These are phyloP conservation scores for Cupressus sempervirens DNA, from an alignment of 75 land plant genomes.

Conservation along the genomic window DNA sequence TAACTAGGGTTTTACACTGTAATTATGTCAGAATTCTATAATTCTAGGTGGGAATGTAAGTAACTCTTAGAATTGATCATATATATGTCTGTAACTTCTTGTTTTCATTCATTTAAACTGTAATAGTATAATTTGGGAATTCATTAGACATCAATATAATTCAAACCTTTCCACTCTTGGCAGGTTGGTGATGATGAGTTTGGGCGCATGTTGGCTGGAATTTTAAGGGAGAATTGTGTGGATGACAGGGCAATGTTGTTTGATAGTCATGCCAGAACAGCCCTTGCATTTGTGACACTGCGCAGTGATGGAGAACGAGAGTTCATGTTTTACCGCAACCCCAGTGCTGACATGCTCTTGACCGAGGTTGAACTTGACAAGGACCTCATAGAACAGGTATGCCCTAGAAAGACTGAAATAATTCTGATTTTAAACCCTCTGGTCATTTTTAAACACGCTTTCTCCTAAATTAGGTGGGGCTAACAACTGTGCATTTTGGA, in stretches of 20 bases:
- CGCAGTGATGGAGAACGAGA: constrained; percentile 45
- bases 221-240: constrained; percentile 35
- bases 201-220: constrained; percentile 51
- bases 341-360: constrained; percentile 51
- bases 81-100: background rate
- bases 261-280: constrained; percentile 45
- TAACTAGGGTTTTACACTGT: background rate
- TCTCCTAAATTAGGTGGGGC: constrained; percentile 14
- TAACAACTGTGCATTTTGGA: too few species aligned
- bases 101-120: background rate
- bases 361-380: constrained; percentile 27
- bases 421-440: background rate
- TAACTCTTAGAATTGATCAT: background rate
- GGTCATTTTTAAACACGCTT: too few species aligned
- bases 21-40: background rate
- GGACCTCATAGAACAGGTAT: constrained; percentile 28
- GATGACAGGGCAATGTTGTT: constrained; percentile 34
- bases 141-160: background rate
- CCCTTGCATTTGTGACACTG: constrained; percentile 54
- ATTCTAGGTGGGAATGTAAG: background rate
- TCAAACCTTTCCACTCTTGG: background rate
- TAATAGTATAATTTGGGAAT: background rate
- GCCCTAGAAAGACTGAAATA: background rate
- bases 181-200: constrained; percentile 67
- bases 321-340: constrained; percentile 59